Evolutionary conservation across 768 basidiomycete genomes (phyloP), one percentile per base, ranked within the genome.

Genomic region (Termitomyces sp.): DNA sequence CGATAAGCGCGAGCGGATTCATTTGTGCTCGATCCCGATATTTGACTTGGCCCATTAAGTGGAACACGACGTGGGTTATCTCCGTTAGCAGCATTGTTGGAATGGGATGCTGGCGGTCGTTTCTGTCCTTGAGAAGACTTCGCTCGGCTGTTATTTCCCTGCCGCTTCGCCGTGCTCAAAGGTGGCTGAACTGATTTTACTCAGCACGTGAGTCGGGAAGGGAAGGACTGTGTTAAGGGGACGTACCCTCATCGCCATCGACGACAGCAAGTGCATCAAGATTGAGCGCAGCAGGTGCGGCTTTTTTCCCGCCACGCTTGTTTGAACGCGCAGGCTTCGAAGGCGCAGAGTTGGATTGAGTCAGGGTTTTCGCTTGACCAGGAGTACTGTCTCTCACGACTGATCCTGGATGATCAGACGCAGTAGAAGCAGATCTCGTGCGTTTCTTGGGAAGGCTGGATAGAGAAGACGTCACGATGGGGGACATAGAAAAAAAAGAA

Each of bases 391-490:
- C 80, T 52, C 75, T 76, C 18, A 71, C 72, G 20, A 73, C 71
- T 42, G 79, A 73, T 49, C 69, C 74, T 59, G 78, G 76, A 33
- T 74, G 81, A 70, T 92, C 88, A 44, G 91, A 92, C 6, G 79
- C 78, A 42, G 81, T 86, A 33, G 91, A 92, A 51, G 85, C 83
- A 46, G 91, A 93, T 75, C 91, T 81, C 35, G 88, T 89, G 46
- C 90, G 86, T 75, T 92, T 92, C 73, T 86, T 85, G 57, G 83
- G 73, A 44, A 67, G 71, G 59, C 84, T 87, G 67, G 4, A 39
- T 20, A 20, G 36, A 32, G 52, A 20, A 55, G 32, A 44, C 20
- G 20, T 51, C 50, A 59, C 15, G 3, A 32, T 4, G 5, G n/a
- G 28, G 20, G 22, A 57, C 13, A 42, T 36, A 13, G 18, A n/a